Evolutionary conservation across 495 filamentous ascomycete species (phyloP), one percentile per base, ranked within the genome.

Genomic region (Aspergillus wentii): DNA sequence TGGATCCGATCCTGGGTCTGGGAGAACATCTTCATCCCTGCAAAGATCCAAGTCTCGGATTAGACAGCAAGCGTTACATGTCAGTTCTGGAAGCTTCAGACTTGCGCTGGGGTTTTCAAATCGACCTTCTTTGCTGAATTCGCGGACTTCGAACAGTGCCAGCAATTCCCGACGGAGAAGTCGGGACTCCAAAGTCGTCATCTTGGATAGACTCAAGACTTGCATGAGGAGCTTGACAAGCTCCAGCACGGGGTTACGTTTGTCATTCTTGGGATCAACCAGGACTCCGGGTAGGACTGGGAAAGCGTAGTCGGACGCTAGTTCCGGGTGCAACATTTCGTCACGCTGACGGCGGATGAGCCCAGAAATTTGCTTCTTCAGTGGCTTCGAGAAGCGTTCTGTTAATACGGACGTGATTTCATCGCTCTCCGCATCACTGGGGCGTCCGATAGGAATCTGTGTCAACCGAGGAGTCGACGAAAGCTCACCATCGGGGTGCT

Each of bases 181-280:
- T 19, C 94, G 82, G 3, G 83, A 85, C 57, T 96, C 91, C 38
- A 94, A 75, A 2, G 79, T 82, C 40, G 88, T 85, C 8, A 44
- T 55, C 56, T 88, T 91, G 59, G 92, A 92, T 11, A 98, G 71
- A 41, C 80, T 85, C 32, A 97, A 69, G 17, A 97, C 83, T 46
- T 95, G 89, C 75, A 90, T 92, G 17, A 98, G 72, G 26, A 79
- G 76, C 57, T 95, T 96, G 43, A 94, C 85, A 5, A 98, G 75
- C 56, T 97, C 88, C 19, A 98, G 76, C 5, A 85, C 78, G 0
- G 94, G 87, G 53, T 94, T 94, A 39, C 75, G 73, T 19, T 71
- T 72, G 11, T 66, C 57, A n/a, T 64, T 51, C 15, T 75, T 71
- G 28, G 82, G 73, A 49, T 88, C 75, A 10, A 61, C 54, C 6